Percentiles rank a stretch among this genome's conserved stretches.
Conservation (phyloP, 2,329 filamentous ascomycete species). For the Arthroderma sp. region DNA sequence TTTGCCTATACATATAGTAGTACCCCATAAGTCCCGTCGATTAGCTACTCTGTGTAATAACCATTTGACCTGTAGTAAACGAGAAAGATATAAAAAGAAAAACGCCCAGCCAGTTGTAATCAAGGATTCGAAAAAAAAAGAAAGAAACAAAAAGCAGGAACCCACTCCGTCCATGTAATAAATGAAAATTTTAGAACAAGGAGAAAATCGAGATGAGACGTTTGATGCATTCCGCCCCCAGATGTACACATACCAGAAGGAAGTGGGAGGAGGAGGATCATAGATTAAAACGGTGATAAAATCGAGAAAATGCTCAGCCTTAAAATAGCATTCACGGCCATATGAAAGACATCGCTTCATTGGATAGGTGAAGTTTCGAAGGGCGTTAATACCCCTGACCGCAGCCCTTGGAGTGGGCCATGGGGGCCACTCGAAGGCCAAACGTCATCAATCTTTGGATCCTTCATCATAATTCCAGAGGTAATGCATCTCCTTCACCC, state of each 20-base stretch:
- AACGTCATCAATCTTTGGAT: not conserved
- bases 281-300: not conserved
- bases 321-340: not conserved
- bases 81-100: not conserved
- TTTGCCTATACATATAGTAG: not conserved
- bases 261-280: not conserved
- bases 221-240: not conserved
- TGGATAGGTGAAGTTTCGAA: not conserved
- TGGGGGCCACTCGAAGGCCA: not conserved
- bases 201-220: not conserved
- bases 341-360: not conserved
- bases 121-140: not conserved
- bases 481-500: slow-evolving; percentile 25
- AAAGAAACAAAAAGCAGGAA: not conserved
- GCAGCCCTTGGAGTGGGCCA: not conserved
- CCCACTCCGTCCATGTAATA: not conserved
- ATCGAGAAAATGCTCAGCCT: slow-evolving; percentile 1
- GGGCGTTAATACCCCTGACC: not conserved
- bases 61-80: not conserved
- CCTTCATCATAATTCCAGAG: slow-evolving; percentile 14
- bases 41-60: not conserved
- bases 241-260: not conserved
- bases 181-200: not conserved
- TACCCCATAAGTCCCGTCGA: not conserved
- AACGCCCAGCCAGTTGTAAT: not conserved